These are phyloP conservation scores for Singerocomus rubriflavus DNA, from an alignment of 1,284 basidiomycete genomes.

Conservation along the genomic window DNA sequence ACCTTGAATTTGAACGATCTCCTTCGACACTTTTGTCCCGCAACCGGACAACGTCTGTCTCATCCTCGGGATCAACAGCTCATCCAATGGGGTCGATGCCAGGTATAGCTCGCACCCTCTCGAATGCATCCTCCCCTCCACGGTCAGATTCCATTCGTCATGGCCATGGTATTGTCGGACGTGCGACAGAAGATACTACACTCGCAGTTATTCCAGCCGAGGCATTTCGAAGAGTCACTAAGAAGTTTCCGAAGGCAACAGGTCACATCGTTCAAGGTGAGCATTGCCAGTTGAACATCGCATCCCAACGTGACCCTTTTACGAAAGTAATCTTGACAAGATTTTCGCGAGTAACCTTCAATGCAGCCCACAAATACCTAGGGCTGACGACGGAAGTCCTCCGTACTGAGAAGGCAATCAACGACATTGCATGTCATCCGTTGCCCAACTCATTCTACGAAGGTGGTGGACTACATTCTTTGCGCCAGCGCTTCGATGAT, in stretches of 20 bases:
- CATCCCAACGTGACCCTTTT: constrained; percentile 2
- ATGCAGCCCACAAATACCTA: constrained; percentile 92
- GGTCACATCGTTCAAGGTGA: constrained; percentile 94
- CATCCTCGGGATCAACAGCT: constrained; percentile 65
- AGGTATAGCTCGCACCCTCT: constrained; percentile 22
- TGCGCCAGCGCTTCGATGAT: constrained; percentile 82
- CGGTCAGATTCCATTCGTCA: constrained; percentile 40
- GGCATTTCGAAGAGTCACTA: constrained; percentile 89
- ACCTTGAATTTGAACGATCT: constrained; percentile 40
- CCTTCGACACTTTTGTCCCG: constrained; percentile 32
- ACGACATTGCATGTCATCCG: constrained; percentile 94
- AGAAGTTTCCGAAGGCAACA: constrained; percentile 95
- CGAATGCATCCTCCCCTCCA: constrained; percentile 20
- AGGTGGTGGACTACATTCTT: constrained; percentile 85
- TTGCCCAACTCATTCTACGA: constrained; percentile 91
- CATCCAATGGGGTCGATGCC: constrained; percentile 41
- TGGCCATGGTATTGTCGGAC: constrained; percentile 75
- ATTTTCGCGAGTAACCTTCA: constrained; percentile 96
- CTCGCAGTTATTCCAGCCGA: constrained; percentile 98
- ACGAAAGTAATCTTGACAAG: constrained; percentile 85
- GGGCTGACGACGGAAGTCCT: constrained; percentile 95
- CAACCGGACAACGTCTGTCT: constrained; percentile 48
- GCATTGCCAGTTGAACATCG: constrained; percentile 2
- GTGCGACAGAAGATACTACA: constrained; percentile 92
- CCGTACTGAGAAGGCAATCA: constrained; percentile 94